These are phyloP conservation scores for Candida chilensis DNA, from an alignment of 805 yeast species.

Conservation along the genomic window DNA sequence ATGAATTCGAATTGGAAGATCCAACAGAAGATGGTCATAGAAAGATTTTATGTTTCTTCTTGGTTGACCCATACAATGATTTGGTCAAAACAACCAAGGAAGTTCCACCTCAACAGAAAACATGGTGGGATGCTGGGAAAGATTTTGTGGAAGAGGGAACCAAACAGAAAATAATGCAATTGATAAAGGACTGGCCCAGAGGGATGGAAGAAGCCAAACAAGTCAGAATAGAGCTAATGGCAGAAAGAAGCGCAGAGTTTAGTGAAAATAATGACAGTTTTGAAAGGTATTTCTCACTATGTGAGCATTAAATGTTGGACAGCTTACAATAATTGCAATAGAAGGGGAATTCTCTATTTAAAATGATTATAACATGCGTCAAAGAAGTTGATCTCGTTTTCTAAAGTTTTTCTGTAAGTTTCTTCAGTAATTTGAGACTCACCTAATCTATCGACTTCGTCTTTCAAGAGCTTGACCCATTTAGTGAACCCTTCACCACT, in stretches of 20 bases:
- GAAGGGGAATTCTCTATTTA: too few relatives aligned
- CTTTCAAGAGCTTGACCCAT: slow-evolving; percentile 37
- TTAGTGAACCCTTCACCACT: slow-evolving; percentile 35
- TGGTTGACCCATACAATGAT: slow-evolving; percentile 24
- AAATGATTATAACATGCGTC: slow-evolving; percentile 28
- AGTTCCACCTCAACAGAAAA: slow-evolving; percentile 27
- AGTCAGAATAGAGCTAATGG: slow-evolving; percentile 18
- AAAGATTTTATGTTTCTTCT: slow-evolving; percentile 27
- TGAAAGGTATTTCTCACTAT: slow-evolving; percentile 14
- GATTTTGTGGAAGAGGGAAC: slow-evolving; percentile 1
- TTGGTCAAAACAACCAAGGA: slow-evolving; percentile 14
- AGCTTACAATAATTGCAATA: too few relatives aligned
- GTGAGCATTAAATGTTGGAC: slow-evolving; percentile 22
- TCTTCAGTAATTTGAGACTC: slow-evolving; percentile 13
- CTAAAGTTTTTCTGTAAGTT: slow-evolving; percentile 21
- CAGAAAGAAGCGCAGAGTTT: slow-evolving; percentile 12
- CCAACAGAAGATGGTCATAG: slow-evolving; percentile 23
- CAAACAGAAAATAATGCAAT: slow-evolving; percentile 1
- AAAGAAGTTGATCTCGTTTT: slow-evolving; percentile 36
- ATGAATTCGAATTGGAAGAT: slow-evolving; percentile 24
- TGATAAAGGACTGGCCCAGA: slow-evolving; percentile 8
- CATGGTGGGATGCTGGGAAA: slow-evolving; percentile 17
- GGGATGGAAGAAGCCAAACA: slow-evolving; percentile 14
- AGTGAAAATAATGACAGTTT: slow-evolving; percentile 9
- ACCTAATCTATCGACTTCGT: slow-evolving; percentile 26